Base-by-base conservation (phyloP, 495 filamentous ascomycete genomes). In the Polyplosphaeria fusca region DNA sequence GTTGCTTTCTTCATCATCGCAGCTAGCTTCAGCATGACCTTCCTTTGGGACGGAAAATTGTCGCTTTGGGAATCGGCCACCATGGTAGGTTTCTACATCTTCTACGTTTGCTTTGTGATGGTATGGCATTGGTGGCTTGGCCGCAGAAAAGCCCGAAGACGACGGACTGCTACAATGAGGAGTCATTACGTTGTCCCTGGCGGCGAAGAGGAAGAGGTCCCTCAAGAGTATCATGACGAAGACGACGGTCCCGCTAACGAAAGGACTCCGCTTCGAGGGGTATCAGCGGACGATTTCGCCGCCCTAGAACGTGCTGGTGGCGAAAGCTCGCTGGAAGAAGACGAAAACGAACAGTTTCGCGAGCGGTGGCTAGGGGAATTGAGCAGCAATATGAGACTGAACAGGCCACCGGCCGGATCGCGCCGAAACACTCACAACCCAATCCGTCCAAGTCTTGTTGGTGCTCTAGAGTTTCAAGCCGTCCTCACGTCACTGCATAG, bases 1-100 rank as follows among this genome's bases (percentile, higher is more conserved):
- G 88, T 97, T 26, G 82, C 86, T 11, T 99, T 95, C 73, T 99
- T 99, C 67, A 84, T 95, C 43, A 77, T 88, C 27, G 90, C 94
- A 9, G 84, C 91, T 43, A 78, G 79, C 59, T 96, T 97, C 70
- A 91, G 87, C 64, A 88, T 97, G 81, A 71, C 86, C 5, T 87
- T 97, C 59, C 69, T 99, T 13, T 84, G 84, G 13, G 94, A 99
- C 68, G 93, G 92, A 0, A 77, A 81, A 55, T 77, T 99, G 47
- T 79, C 87, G 49, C 70, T 89, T 9, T 96, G 89, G 90, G 94
- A 99, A 69, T 93, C 89, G 59, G 78, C 78, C 35, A 72, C 79
- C 43, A 99, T 99, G 94, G 89, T 99, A 40, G 85, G 77, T 19
- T 89, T 94, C 58, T 99, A 99, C 67, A 50, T 85, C 19, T 93